Percentiles rank a stretch among this genome's conserved stretches.
phyloP scores from a whole-genome alignment of 2,329 filamentous ascomycete genomes.

The Rhytidhysteron rufulum region DNA sequence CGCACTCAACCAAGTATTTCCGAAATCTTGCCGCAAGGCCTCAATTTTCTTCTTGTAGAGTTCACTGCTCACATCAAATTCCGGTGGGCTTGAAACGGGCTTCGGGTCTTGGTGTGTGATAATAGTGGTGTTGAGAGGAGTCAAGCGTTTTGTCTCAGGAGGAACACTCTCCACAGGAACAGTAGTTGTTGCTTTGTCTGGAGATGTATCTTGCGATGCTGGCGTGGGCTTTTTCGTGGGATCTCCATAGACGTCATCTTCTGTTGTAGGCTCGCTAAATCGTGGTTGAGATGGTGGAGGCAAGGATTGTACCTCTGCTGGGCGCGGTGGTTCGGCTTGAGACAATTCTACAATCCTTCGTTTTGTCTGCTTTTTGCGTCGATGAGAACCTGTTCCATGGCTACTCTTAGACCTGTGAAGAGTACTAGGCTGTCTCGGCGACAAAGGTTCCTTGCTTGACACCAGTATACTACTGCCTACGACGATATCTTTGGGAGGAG shows the following conservation, averaged over 20 bases:
- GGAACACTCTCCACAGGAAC: too few species aligned
- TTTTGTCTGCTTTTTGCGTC: conserved; percentile 56
- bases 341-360: conserved; percentile 58
- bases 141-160: too few species aligned
- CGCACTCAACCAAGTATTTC: conserved; percentile 81
- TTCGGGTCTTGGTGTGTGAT: conserved; percentile 13
- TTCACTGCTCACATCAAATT: conserved; percentile 69
- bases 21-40: conserved; percentile 77
- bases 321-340: conserved; percentile 39
- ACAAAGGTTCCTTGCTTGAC: conserved; percentile 8
- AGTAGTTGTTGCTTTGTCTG: conserved; percentile 24
- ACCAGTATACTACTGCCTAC: conserved; percentile 19
- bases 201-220: conserved; percentile 16
- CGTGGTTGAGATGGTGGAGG: conserved; percentile 27
- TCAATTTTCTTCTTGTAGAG: conserved; percentile 86
- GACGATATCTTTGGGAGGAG: conserved; percentile 58
- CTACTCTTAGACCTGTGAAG: conserved; percentile 32
- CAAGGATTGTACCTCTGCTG: conserved; percentile 20
- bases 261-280: conserved; percentile 20
- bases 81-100: conserved; percentile 20
- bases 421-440: conserved; percentile 20
- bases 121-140: conserved; percentile 27
- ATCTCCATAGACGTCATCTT: conserved; percentile 23
- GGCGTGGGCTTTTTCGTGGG: conserved; percentile 21
- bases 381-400: conserved; percentile 44